Conservation (phyloP, 768 basidiomycete species). For the Podaxis sp. region DNA sequence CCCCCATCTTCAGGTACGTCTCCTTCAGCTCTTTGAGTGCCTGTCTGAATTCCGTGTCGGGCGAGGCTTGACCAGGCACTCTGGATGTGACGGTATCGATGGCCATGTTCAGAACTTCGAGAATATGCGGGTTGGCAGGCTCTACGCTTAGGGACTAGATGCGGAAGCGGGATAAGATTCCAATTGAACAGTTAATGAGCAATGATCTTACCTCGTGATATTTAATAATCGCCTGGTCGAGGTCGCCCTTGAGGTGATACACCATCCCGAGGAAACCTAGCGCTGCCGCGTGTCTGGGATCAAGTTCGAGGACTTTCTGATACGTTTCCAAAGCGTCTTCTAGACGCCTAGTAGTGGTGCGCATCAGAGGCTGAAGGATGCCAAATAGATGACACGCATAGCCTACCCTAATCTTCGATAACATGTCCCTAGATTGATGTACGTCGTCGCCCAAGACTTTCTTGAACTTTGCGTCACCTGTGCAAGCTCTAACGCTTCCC, state of each 20-base stretch:
- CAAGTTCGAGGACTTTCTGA: conserved; percentile 76
- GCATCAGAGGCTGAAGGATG: background rate
- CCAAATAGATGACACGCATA: conserved; percentile 17
- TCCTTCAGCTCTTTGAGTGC: conserved; percentile 10
- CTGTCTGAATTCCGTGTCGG: conserved; percentile 4
- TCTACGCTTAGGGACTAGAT: conserved; percentile 71
- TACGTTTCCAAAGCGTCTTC: conserved; percentile 74
- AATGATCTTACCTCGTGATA: conserved; percentile 78
- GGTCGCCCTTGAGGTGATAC: conserved; percentile 66
- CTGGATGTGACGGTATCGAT: conserved; percentile 45
- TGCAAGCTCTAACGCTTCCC: conserved; percentile 74
- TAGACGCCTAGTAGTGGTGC: conserved; percentile 29
- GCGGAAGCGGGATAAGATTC: conserved; percentile 1
- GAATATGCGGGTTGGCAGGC: conserved; percentile 75
- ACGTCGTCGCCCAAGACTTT: conserved; percentile 83
- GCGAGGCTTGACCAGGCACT: background rate
- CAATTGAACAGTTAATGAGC: background rate
- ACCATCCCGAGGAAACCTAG: conserved; percentile 90
- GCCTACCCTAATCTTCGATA: conserved; percentile 71
- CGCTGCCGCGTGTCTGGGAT: conserved; percentile 78
- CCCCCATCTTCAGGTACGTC: conserved; percentile 1
- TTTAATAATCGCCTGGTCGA: conserved; percentile 79
- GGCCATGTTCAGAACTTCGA: conserved; percentile 79
- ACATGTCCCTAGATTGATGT: conserved; percentile 90
- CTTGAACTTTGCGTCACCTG: conserved; percentile 82